Evolutionary conservation across 805 yeast species (phyloP), one percentile per base, ranked within the genome.

Genomic region (Priceomyces medius): DNA sequence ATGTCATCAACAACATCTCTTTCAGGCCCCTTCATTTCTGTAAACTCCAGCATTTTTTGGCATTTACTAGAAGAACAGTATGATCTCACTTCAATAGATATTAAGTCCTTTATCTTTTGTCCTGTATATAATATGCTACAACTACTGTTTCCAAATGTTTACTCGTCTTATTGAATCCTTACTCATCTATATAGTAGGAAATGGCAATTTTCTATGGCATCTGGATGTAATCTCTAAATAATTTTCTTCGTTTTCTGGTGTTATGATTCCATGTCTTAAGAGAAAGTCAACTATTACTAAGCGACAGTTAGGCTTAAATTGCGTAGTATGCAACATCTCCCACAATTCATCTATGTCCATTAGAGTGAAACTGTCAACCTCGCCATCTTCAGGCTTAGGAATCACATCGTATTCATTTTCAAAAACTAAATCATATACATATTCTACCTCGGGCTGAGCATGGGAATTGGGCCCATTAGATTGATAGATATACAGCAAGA

Each of bases 251-350:
- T 65, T 71, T 36, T 80, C 85, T 0, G 84, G 71, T 0, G 83
- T 77, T 8, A 91, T 58, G 24, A 72, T 57, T 1, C 97, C 96
- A 53, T 85, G 90, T 51, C 99, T 79, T n/a, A 90, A 76, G 41
- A 93, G 68, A 54, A 93, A 93, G 53, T 91, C 97, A 12, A 89
- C 71, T 21, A 86, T 69, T 2, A 90, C 83, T 23, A 80, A 64
- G 0, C 84, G 95, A 65, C 96, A 85, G 54, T 91, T 93, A 20
- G 96, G 96, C 61, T 91, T 93, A 68, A 93, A 93, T 53, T 83
- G 80, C 1, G 80, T 80, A 0, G 62, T 60, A 9, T 55, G 55
- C 20, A 91, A 53, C n/a, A 75, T 69, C 21, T 54, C 42, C 26
- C 73, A 45, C 1, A 87, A 78, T 46, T 85, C 83, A 3, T 73